phyloP scores from a whole-genome alignment of 139 green algal species.

The Haematococcus lacustris region DNA sequence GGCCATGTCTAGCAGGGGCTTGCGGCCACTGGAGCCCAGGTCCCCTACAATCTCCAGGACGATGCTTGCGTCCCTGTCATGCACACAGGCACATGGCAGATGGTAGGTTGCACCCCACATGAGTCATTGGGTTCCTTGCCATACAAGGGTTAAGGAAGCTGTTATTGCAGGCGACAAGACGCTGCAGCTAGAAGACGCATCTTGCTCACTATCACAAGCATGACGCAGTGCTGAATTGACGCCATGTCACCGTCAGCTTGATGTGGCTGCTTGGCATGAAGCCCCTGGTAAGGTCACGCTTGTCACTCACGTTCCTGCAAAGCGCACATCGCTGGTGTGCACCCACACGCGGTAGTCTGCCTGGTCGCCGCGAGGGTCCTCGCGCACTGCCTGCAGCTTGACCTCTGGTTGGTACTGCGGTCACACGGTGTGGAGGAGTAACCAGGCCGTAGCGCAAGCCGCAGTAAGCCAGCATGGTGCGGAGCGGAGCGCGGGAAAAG shows the following conservation, averaged over 20 bases:
- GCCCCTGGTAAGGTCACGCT: not conserved
- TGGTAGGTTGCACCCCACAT: not conserved
- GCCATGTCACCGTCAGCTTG: not conserved
- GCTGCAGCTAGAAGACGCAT: not conserved
- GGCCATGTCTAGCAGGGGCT: not conserved
- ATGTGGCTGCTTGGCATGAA: not conserved
- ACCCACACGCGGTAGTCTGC: slow-evolving; percentile 10
- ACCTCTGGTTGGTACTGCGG: slow-evolving; percentile 4
- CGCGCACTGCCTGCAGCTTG: not conserved
- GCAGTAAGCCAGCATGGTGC: no score
- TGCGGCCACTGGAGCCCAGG: slow-evolving; percentile 9
- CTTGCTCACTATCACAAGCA: not conserved
- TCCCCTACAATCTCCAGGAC: slow-evolving; percentile 25
- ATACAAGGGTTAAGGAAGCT: not conserved
- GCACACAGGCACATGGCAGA: not conserved
- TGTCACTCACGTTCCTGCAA: not conserved
- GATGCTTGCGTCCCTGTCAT: slow-evolving; percentile 7
- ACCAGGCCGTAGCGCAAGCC: no score
- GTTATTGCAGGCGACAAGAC: not conserved
- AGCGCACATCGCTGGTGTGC: slow-evolving; percentile 5
- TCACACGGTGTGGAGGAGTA: no score
- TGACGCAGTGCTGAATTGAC: not conserved
- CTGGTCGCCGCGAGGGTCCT: slow-evolving; percentile 6
- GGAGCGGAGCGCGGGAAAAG: no score
- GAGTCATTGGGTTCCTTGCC: not conserved